phyloP scores from a whole-genome alignment of 148 eudicot genomes.

The Rheum nobile region DNA sequence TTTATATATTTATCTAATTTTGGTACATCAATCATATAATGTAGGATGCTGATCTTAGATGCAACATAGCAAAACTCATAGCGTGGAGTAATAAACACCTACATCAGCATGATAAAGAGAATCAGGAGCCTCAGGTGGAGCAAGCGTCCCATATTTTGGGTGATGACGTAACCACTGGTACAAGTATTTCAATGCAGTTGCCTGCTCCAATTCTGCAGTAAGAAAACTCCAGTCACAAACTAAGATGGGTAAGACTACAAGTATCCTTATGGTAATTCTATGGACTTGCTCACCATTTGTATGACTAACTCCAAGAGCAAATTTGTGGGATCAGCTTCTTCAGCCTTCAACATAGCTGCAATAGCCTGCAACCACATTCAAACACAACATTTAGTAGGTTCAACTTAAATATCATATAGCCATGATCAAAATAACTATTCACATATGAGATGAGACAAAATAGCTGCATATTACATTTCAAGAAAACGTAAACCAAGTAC shows the following conservation, averaged over 20 bases:
- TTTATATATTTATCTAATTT: too few species aligned
- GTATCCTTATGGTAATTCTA: background rate
- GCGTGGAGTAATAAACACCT: slow-evolving; percentile 17
- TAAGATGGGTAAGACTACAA: background rate
- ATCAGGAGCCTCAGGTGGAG: slow-evolving; percentile 50
- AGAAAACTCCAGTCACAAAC: background rate
- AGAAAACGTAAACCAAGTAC: too few species aligned
- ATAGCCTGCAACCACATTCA: slow-evolving; percentile 50
- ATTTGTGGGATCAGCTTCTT: slow-evolving; percentile 79
- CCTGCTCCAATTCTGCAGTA: slow-evolving; percentile 77
- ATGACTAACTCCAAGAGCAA: slow-evolving; percentile 97
- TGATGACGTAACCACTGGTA: slow-evolving; percentile 84
- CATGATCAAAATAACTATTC: too few species aligned
- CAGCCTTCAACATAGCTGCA: slow-evolving; percentile 96
- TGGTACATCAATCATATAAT: too few species aligned
- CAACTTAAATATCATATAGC: too few species aligned
- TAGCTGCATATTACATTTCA: too few species aligned
- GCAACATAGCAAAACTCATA: background rate
- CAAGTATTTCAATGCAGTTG: slow-evolving; percentile 78
- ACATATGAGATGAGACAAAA: too few species aligned
- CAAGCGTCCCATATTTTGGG: slow-evolving; percentile 65
- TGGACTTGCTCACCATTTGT: slow-evolving; percentile 57
- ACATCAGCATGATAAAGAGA: slow-evolving; percentile 80
- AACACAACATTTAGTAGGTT: background rate
- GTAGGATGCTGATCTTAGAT: background rate